These are phyloP conservation scores for Scleroderma bovista DNA, from an alignment of 768 basidiomycete genomes.

Conservation along the genomic window DNA sequence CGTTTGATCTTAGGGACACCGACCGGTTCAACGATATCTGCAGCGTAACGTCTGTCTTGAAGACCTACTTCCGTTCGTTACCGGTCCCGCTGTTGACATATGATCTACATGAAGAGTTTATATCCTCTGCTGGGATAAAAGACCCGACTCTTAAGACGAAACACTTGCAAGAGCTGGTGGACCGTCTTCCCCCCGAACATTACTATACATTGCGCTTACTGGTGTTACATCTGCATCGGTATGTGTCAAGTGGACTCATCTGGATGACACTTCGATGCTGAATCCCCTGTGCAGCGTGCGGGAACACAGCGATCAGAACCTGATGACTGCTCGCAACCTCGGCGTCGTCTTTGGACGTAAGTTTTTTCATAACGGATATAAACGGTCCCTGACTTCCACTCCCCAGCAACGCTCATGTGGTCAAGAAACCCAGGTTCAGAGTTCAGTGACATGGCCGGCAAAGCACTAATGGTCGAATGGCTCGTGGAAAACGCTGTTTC, in stretches of 20 bases:
- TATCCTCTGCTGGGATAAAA: slow-evolving; percentile 63
- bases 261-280: not conserved
- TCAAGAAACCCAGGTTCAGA: slow-evolving; percentile 82
- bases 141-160: slow-evolving; percentile 56
- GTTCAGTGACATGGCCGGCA: slow-evolving; percentile 97
- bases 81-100: slow-evolving; percentile 89
- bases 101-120: slow-evolving; percentile 87
- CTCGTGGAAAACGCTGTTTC: slow-evolving; percentile 81
- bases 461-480: slow-evolving; percentile 91
- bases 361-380: slow-evolving; percentile 22
- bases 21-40: slow-evolving; percentile 97
- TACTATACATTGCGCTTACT: slow-evolving; percentile 78
- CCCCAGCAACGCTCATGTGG: slow-evolving; percentile 90
- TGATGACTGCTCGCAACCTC: slow-evolving; percentile 93
- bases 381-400: not conserved
- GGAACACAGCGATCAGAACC: slow-evolving; percentile 63
- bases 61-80: slow-evolving; percentile 92
- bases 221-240: slow-evolving; percentile 88
- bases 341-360: slow-evolving; percentile 98
- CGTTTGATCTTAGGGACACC: slow-evolving; percentile 83
- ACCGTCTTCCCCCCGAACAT: slow-evolving; percentile 79
- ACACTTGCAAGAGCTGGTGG: slow-evolving; percentile 62
- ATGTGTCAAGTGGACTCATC: slow-evolving; percentile 18
- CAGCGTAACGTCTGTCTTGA: slow-evolving; percentile 93
- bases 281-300: slow-evolving; percentile 41